Evolutionary conservation across 2,329 filamentous ascomycete species (phyloP).

Genomic region (Fusarium multiceps): DNA sequence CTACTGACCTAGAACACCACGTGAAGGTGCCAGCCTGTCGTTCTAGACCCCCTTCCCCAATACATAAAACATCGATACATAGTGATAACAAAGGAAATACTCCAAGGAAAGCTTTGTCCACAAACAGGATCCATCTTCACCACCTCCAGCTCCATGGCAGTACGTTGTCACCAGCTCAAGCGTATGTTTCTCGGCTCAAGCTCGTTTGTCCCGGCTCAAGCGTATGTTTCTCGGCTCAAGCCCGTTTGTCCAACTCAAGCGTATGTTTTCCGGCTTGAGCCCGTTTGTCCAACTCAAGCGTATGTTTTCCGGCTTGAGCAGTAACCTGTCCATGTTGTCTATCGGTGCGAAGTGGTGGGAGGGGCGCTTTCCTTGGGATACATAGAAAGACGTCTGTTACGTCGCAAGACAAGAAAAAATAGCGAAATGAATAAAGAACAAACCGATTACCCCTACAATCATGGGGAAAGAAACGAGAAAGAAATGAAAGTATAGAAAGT

Average conservation of each 20-base stretch:
- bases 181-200: no score
- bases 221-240: no score
- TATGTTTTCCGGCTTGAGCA: no score
- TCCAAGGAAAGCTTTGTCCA: not conserved
- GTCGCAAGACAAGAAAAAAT: not conserved
- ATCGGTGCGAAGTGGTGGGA: not conserved
- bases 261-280: no score
- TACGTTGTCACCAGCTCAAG: not conserved
- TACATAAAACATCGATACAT: rapidly evolving
- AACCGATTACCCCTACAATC: no score
- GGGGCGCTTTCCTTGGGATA: not conserved
- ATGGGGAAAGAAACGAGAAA: no score
- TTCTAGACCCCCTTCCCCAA: not conserved
- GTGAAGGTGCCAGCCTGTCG: constrained; percentile 7
- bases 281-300: no score
- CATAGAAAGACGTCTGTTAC: not conserved
- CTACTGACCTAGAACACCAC: constrained; percentile 8
- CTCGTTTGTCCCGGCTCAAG: no score
- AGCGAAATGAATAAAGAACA: not conserved
- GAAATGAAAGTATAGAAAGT: no score
- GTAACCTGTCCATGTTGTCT: no score
- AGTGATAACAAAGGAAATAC: not conserved
- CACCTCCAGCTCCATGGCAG: not conserved
- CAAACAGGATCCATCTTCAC: not conserved
- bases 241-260: no score